These are phyloP conservation scores for Nymphaea thermarum DNA, from an alignment of 164 flowering plant genomes.

Conservation along the genomic window DNA sequence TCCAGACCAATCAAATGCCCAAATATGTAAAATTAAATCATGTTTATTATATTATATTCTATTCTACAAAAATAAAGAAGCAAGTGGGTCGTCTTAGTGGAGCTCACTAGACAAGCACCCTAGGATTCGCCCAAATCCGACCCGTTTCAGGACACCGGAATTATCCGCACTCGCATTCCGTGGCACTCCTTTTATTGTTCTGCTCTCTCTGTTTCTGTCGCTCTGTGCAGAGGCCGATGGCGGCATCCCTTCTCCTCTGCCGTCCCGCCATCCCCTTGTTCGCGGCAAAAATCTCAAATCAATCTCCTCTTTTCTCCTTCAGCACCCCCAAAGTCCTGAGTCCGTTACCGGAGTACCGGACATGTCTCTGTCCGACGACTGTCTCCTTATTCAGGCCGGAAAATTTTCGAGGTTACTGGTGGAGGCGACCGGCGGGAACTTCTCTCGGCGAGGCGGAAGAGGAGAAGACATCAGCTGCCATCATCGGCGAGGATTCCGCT, in stretches of 20 bases:
- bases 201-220: neutral
- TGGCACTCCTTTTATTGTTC: neutral
- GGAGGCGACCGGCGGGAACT: conserved; percentile 11
- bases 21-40: too few species aligned
- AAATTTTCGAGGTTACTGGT: neutral
- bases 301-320: conserved; percentile 2
- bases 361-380: neutral
- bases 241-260: neutral
- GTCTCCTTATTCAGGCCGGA: neutral
- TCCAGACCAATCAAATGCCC: too few species aligned
- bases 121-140: too few species aligned
- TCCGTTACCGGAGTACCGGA: neutral
- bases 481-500: conserved; percentile 81
- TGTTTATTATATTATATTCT: too few species aligned
- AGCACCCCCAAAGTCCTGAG: neutral
- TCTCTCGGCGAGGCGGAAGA: conserved; percentile 18
- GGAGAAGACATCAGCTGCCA: conserved; percentile 2
- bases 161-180: neutral
- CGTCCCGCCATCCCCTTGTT: neutral
- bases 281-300: neutral
- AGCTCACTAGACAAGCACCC: too few species aligned
- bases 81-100: too few species aligned
- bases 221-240: neutral
- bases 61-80: too few species aligned
- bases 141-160: too few species aligned